Percentiles rank a stretch among this genome's conserved stretches.
phyloP scores from a whole-genome alignment of 768 basidiomycete species.

The Boletus rubescentipes region DNA sequence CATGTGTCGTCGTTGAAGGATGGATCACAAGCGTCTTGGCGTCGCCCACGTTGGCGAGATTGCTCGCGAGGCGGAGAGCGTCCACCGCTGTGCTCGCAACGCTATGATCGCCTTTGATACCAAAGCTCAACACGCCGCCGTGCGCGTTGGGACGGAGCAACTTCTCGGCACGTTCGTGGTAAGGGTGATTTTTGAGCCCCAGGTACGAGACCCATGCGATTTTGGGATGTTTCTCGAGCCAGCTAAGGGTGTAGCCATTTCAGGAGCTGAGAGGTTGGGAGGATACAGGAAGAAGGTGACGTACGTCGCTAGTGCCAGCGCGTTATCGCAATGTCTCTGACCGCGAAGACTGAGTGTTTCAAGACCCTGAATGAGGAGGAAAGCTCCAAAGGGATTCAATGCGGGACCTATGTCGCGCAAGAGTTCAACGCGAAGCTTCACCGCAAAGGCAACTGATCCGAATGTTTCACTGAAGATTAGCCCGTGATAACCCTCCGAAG shows the following conservation, averaged over 20 bases:
- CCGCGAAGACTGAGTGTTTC: slow-evolving; percentile 62
- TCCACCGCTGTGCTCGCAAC: slow-evolving; percentile 66
- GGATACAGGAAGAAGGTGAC: slow-evolving; percentile 1
- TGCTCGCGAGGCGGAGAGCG: slow-evolving; percentile 63
- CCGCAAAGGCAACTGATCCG: slow-evolving; percentile 48
- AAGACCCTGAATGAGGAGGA: slow-evolving; percentile 57
- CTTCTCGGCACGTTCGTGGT: slow-evolving; percentile 56
- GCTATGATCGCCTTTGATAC: slow-evolving; percentile 57
- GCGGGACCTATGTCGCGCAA: slow-evolving; percentile 54
- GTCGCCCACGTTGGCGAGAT: slow-evolving; percentile 72
- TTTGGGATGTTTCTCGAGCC: slow-evolving; percentile 61
- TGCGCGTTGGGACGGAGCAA: slow-evolving; percentile 52
- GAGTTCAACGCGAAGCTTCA: slow-evolving; percentile 52
- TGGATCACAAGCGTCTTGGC: slow-evolving; percentile 65
- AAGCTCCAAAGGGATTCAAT: slow-evolving; percentile 56
- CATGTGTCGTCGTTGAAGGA: slow-evolving; percentile 58
- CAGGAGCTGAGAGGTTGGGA: neutral
- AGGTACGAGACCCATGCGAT: slow-evolving; percentile 80
- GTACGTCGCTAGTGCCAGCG: slow-evolving; percentile 48
- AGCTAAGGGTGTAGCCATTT: slow-evolving; percentile 22
- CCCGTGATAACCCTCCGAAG: slow-evolving; percentile 58
- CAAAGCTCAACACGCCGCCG: slow-evolving; percentile 79
- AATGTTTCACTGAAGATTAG: slow-evolving; percentile 50
- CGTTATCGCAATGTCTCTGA: slow-evolving; percentile 58
- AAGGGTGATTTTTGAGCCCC: slow-evolving; percentile 62